Conservation (phyloP, 345 rosid species). For the Aethionema arabicum region DNA sequence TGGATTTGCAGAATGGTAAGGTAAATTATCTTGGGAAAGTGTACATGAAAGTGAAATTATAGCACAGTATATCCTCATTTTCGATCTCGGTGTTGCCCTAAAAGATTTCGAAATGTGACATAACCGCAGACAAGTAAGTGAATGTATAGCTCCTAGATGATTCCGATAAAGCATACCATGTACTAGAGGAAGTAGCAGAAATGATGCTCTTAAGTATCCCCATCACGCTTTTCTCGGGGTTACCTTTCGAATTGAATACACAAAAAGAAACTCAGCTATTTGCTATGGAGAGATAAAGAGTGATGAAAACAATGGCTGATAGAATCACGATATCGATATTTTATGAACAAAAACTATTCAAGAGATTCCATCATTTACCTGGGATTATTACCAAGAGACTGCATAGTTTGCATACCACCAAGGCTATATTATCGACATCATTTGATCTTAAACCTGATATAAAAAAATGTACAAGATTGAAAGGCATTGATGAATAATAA, state of each 20-base stretch:
- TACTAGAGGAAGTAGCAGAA: constrained; percentile 46
- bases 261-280: constrained; percentile 2
- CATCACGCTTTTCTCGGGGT: constrained; percentile 49
- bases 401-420: constrained; percentile 62
- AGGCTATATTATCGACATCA: constrained; percentile 57
- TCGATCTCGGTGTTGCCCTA: constrained; percentile 66
- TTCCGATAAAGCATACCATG: constrained; percentile 51
- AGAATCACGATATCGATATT: constrained; percentile 2
- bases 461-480: constrained; percentile 19
- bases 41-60: constrained; percentile 56
- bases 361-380: constrained; percentile 44
- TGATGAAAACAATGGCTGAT: not conserved
- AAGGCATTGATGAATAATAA: not conserved
- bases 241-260: constrained; percentile 47
- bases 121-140: too few relatives aligned
- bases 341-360: constrained; percentile 8
- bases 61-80: constrained; percentile 53
- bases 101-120: constrained; percentile 23
- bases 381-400: constrained; percentile 80
- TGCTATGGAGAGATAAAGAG: not conserved
- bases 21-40: constrained; percentile 72
- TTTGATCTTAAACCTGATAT: constrained; percentile 47
- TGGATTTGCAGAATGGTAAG: constrained; percentile 49
- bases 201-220: constrained; percentile 51
- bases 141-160: constrained; percentile 1